Percentiles rank a stretch among this genome's conserved stretches.
Evolutionary conservation across 495 filamentous ascomycete genomes (phyloP).

Genomic region (Lepraria neglecta): DNA sequence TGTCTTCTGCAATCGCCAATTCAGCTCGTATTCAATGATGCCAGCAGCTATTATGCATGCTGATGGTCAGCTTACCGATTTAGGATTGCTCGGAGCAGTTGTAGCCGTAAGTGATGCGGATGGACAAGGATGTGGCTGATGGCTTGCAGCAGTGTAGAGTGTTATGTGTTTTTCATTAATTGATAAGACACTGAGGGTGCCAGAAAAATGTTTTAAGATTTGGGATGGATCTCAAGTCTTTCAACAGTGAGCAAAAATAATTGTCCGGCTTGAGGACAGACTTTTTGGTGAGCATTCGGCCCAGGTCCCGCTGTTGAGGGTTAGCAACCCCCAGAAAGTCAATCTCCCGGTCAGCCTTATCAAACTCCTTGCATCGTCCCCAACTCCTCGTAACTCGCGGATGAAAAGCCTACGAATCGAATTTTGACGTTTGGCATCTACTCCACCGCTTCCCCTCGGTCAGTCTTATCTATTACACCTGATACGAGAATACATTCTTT

Average conservation of each 20-base stretch:
- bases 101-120: background rate
- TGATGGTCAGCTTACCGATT: slow-evolving; percentile 13
- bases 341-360: background rate
- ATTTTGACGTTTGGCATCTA: background rate
- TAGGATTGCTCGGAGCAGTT: background rate
- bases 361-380: background rate
- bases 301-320: slow-evolving; percentile 9
- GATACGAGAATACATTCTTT: background rate
- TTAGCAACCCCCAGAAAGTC: background rate
- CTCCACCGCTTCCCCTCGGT: background rate
- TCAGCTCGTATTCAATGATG: background rate
- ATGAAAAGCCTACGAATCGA: background rate
- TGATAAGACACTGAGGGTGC: background rate
- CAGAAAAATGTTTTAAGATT: background rate
- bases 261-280: slow-evolving; percentile 6
- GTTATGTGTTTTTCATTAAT: slow-evolving; percentile 6
- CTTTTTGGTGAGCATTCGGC: slow-evolving; percentile 8
- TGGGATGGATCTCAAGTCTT: background rate
- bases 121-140: slow-evolving; percentile 7
- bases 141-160: slow-evolving; percentile 8
- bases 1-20: slow-evolving; percentile 3
- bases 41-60: slow-evolving; percentile 1
- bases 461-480: slow-evolving; percentile 5
- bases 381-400: background rate
- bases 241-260: background rate